Evolutionary conservation across 441 rosid species (phyloP), one percentile per base, ranked within the genome.

Genomic region (Melastoma candidum): DNA sequence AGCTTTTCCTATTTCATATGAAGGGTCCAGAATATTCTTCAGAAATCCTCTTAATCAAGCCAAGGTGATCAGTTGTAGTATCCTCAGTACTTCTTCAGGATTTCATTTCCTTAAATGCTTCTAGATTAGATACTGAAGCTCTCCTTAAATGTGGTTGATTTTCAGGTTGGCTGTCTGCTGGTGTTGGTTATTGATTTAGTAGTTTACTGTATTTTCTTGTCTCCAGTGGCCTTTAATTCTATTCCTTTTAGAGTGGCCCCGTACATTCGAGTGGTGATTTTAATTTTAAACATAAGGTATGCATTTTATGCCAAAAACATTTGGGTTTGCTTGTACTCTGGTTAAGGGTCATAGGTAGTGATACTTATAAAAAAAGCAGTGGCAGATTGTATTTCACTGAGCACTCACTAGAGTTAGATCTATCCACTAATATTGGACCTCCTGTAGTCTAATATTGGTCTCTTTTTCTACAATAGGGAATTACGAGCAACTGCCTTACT

Each of bases 241-340:
- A 95, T 93, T 70, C 96, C 99, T 25, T 60, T 84, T 60, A 78
- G 99, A 69, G 71, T 83, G 57, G 97, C 99, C 8, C 99, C 96
- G 27, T 89, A 93, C 51, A 67, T 83, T 64, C 77, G 97, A 74
- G 99, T 93, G 63, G 60, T 82, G 57, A 48, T 89, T 68, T 83
- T 93, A 71, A 70, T 84, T 73, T 79, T 87, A 51, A 78, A 73
- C 70, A 77, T 81, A 36, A 85, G 97, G 99, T 93, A 86, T 46
- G n/a, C 24, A 48, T 44, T 14, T 52, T 32, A 12, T 10, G 17
- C 12, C 46, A 36, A 25, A 14, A 36, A 26, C 56, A 7, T 24
- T n/a, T 13, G 39, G 43, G 39, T 52, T 17, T 14, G 46, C 13
- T 14, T 29, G 7, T 29, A 3, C 2, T 36, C 41, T 36, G 41